Base-by-base conservation (phyloP, 1,284 basidiomycete genomes). In the Wallemia mellicola region DNA sequence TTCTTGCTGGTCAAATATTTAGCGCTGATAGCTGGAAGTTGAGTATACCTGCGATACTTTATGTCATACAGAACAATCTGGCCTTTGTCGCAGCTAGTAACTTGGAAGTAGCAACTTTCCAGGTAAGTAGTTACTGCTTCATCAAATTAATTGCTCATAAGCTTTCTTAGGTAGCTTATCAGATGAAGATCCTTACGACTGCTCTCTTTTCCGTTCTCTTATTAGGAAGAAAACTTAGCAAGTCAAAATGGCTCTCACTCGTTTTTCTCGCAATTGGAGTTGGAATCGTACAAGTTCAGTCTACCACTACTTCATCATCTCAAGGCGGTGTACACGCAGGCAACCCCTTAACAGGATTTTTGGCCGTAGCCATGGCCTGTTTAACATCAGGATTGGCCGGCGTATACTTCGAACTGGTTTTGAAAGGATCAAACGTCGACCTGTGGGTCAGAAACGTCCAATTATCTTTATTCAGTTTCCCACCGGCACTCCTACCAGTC, bases 361-460 rank as follows among this genome's bases (percentile, higher is more conserved):
- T 71, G 27, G 92, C 92, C 0, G 89, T 96, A 60, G 79, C 79
- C 1, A 79, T 83, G 1, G 89, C 91, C 0, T 96, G 91, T 73
- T 80, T 95, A 71, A 95, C 89, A 0, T 94, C 88, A 0, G 92
- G 92, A 30, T 79, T 96, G n/a, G 92, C 92, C 0, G 91, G 92
- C 15, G 92, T 95, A 27, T 96, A 96, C 73, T 95, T 96, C 66
- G 92, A 96, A 73, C 89, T 91, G 81, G 86, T 96, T 22, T 75
- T 96, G 67, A 96, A 96, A 72, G 82, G 71, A 1, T 86, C 84
- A 11, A 79, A 80, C 64, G 79, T 80, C 22, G 88, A 94, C 70
- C 77, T 96, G 5, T 95, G 91, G 91, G 82, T 92, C 60, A 82
- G 92, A 65, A 98, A 96, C 71, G 85, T 94, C 59, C 92, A 96